Base-by-base conservation (phyloP, 2,329 filamentous ascomycete species). In the Claviceps digitariae region DNA sequence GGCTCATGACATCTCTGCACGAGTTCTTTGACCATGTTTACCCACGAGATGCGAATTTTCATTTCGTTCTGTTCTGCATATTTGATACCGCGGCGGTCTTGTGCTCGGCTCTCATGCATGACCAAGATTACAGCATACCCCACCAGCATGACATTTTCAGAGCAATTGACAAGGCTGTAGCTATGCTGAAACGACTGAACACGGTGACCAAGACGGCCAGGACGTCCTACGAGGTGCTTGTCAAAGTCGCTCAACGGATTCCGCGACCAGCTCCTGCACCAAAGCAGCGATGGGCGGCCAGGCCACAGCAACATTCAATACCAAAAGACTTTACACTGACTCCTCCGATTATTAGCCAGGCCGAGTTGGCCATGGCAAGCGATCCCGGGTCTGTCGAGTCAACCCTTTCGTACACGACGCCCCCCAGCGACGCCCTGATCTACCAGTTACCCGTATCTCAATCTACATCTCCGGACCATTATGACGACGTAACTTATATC, bases 11-110 rank as follows among this genome's bases (percentile, higher is more conserved):
- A 2, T 63, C 66, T 1, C 64, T 74, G 5, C 66, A 66, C 23
- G 58, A 61, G 15, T 67, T 77, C 10, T 74, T 76, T 51, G 63
- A 73, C 20, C 65, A 71, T 38, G 64, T 72, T 9, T 72, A 69
- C 48, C 72, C 73, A 0, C 62, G 70, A 13, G 72, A 76, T 46
- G 67, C 70, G 6, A 75, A 73, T 38, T 76, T 75, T 44, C 72
- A 77, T 56, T 69, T 74, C 51, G 69, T 74, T 6, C 63, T 74
- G 0, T 78, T 77, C 53, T 66, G 67, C 45, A 70, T 77, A 34
- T 79, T 79, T 48, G 74, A 79, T 55, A 75, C 73, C 0, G 69
- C 74, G 0, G 73, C 75, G 0, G 64, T 75, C 20, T 60, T 78
- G 4, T 77, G 73, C 62, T 77, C 75, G 0, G 71, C 74, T 2